Evolutionary conservation across 2,329 filamentous ascomycete species (phyloP).

Genomic region (Drechslerella dactyloides): DNA sequence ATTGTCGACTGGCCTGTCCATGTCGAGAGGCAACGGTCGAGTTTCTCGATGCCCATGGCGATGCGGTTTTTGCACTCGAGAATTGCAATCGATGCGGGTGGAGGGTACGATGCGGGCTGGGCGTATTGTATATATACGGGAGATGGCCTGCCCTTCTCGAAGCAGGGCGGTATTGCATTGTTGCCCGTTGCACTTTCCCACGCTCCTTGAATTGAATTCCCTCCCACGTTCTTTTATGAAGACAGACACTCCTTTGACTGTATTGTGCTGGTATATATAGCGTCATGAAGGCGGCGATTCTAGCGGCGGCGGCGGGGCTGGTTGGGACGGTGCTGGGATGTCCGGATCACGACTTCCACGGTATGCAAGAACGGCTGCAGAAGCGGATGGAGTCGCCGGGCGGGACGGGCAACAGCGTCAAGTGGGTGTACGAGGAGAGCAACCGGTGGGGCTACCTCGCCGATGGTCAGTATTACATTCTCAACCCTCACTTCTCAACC

Average conservation of each 20-base stretch:
- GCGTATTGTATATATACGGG: not conserved
- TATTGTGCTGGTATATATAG: not conserved
- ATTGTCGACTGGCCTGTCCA: too few relatives aligned
- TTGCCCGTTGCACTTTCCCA: too few relatives aligned
- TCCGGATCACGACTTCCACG: conserved; percentile 51
- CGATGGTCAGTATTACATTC: conserved; percentile 55
- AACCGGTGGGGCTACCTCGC: conserved; percentile 59
- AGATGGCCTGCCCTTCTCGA: too few relatives aligned
- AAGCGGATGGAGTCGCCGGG: conserved; percentile 29
- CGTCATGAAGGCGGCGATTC: conserved; percentile 15
- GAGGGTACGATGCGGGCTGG: too few relatives aligned
- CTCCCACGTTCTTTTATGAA: too few relatives aligned
- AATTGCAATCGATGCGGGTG: too few relatives aligned
- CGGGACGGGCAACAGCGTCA: conserved; percentile 22
- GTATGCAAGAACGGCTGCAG: conserved; percentile 12
- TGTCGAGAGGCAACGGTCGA: too few relatives aligned
- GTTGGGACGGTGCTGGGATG: conserved; percentile 51
- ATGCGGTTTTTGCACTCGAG: too few relatives aligned
- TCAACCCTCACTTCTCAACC: too few relatives aligned
- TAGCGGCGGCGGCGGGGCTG: conserved; percentile 19
- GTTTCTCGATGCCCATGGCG: too few relatives aligned
- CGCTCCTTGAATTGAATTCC: too few relatives aligned
- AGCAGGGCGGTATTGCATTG: too few relatives aligned
- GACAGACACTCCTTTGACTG: not conserved
- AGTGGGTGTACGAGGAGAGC: conserved; percentile 58